These are phyloP conservation scores for Keqinozyma sinolaborantium DNA, from an alignment of 1,139 yeast species.

Conservation along the genomic window DNA sequence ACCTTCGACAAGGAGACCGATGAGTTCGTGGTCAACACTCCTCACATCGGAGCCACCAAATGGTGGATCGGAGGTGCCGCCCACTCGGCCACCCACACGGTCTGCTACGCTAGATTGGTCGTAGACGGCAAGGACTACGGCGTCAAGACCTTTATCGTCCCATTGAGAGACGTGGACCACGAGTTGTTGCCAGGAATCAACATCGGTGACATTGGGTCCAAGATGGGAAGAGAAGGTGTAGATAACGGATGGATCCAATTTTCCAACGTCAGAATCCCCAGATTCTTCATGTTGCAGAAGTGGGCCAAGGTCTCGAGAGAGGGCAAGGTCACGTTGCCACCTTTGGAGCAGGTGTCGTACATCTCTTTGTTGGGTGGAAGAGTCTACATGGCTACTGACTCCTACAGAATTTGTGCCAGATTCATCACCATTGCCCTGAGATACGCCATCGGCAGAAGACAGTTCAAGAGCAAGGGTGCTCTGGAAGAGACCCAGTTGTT, in stretches of 20 bases:
- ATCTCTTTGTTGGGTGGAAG: slow-evolving; percentile 46
- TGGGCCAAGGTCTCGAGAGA: slow-evolving; percentile 40
- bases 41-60: slow-evolving; percentile 48
- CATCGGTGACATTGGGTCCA: slow-evolving; percentile 47
- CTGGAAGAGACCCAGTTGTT: slow-evolving; percentile 37
- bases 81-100: slow-evolving; percentile 45
- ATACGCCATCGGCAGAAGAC: slow-evolving; percentile 46
- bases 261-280: slow-evolving; percentile 42
- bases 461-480: slow-evolving; percentile 29
- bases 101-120: slow-evolving; percentile 41
- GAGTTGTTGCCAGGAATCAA: slow-evolving; percentile 42
- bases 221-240: slow-evolving; percentile 50
- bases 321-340: slow-evolving; percentile 42
- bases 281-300: slow-evolving; percentile 47
- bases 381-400: slow-evolving; percentile 43
- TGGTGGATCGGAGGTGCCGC: slow-evolving; percentile 56
- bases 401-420: slow-evolving; percentile 40
- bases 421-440: slow-evolving; percentile 42
- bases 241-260: slow-evolving; percentile 52
- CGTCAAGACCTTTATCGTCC: slow-evolving; percentile 47
- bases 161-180: slow-evolving; percentile 44
- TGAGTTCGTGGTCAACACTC: slow-evolving; percentile 44
- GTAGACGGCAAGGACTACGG: slow-evolving; percentile 46
- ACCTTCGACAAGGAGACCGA: slow-evolving; percentile 38
- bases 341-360: slow-evolving; percentile 46